A percentile compares a stretch with the other conserved stretches of the same genome.
phyloP scores from a whole-genome alignment of 1,139 yeast genomes.

The Magnusiomyces fungicola region DNA sequence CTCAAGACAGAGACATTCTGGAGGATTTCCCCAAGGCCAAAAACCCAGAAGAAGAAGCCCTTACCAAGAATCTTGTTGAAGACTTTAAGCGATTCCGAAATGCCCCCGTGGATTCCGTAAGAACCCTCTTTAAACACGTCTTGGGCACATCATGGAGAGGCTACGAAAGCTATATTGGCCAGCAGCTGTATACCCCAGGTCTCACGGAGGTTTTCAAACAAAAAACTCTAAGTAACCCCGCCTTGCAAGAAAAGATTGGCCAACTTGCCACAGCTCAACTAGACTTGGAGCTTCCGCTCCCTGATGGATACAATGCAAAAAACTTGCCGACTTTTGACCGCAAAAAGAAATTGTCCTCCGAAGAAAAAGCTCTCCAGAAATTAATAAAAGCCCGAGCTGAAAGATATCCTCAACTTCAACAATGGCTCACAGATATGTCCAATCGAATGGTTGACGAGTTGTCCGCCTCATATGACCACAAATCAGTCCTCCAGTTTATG shows the following conservation, averaged over 20 bases:
- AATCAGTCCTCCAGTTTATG: conserved; percentile 29
- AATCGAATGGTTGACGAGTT: conserved; percentile 30
- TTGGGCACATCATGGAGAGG: conserved; percentile 35
- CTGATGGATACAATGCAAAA: conserved; percentile 19
- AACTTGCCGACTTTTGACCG: neutral
- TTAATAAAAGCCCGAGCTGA: conserved; percentile 16
- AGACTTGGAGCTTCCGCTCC: conserved; percentile 23
- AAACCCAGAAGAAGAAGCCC: neutral
- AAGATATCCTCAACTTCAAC: conserved; percentile 24
- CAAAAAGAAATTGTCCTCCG: conserved; percentile 8
- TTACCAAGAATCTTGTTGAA: conserved; percentile 18
- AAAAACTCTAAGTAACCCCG: conserved; percentile 29
- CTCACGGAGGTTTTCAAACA: conserved; percentile 28
- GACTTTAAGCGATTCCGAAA: conserved; percentile 31
- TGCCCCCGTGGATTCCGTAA: conserved; percentile 30
- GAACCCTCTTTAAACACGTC: conserved; percentile 28
- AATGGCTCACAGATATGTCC: conserved; percentile 30
- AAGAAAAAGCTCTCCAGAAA: conserved; percentile 2
- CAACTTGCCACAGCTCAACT: conserved; percentile 30
- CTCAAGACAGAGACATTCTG: neutral
- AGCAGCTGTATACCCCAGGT: conserved; percentile 31
- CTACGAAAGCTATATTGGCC: conserved; percentile 35
- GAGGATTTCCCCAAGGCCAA: conserved; percentile 4
- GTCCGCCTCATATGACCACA: conserved; percentile 33
- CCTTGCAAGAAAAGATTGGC: conserved; percentile 27